These are phyloP conservation scores for Trichosporon asahii DNA, from an alignment of 1,284 basidiomycete species.

Conservation along the genomic window DNA sequence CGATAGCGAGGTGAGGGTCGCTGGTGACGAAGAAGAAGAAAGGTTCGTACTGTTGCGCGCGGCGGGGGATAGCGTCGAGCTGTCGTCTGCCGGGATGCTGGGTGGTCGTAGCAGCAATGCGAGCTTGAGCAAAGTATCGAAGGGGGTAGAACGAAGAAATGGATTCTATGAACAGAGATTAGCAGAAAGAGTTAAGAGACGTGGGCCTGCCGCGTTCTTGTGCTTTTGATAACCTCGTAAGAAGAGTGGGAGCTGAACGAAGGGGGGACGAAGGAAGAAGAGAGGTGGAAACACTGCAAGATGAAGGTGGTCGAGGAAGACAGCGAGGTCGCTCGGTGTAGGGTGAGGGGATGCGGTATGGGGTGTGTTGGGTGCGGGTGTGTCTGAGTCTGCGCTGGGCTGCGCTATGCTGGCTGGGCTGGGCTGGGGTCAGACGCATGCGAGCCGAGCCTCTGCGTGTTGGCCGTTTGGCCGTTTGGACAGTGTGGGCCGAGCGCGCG, in stretches of 20 bases:
- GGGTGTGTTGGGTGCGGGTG: slow-evolving; percentile 9
- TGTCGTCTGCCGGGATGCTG: neutral
- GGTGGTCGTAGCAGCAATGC: neutral
- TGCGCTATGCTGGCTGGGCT: neutral
- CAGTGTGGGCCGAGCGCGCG: neutral
- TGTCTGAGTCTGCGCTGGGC: neutral
- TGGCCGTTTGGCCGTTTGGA: neutral
- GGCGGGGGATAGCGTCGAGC: slow-evolving; percentile 1
- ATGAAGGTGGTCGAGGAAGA: slow-evolving; percentile 8
- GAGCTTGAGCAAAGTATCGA: neutral
- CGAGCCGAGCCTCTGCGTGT: neutral
- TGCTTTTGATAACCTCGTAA: slow-evolving; percentile 12
- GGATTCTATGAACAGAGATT: slow-evolving; percentile 15
- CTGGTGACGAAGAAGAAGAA: neutral
- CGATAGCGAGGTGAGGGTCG: neutral
- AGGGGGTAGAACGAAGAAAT: neutral
- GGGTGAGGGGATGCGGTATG: slow-evolving; percentile 5
- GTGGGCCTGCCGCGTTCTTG: slow-evolving; percentile 9
- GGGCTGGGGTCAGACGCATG: neutral
- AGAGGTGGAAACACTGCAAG: slow-evolving; percentile 5
- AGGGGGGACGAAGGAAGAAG: slow-evolving; percentile 6
- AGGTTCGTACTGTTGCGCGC: neutral
- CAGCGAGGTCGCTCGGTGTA: neutral
- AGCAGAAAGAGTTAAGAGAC: slow-evolving; percentile 5
- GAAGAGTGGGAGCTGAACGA: slow-evolving; percentile 9